A percentile compares a stretch with the other conserved stretches of the same genome.
These are phyloP conservation scores for Salicornia ramosissima DNA, from an alignment of 148 eudicot genomes.

Conservation along the genomic window DNA sequence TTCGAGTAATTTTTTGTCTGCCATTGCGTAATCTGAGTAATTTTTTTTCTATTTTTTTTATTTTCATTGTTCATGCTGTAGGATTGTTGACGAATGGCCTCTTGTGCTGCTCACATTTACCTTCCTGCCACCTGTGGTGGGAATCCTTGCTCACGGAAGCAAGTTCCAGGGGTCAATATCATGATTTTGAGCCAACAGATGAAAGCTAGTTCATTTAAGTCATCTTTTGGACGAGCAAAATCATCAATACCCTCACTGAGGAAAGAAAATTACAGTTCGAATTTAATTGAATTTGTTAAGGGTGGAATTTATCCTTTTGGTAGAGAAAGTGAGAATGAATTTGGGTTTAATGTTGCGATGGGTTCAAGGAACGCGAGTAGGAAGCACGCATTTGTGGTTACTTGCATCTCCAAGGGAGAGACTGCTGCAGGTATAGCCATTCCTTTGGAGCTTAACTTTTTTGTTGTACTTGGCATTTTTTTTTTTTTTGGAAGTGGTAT, in stretches of 20 bases:
- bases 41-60: no score
- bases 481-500: not conserved
- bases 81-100: conserved; percentile 19
- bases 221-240: conserved; percentile 1
- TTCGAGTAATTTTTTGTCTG: no score
- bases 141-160: conserved; percentile 16
- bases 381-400: conserved; percentile 10
- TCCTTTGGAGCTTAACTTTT: not conserved
- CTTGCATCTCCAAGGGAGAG: conserved; percentile 22
- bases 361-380: not conserved
- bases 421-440: conserved; percentile 15
- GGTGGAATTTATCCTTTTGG: conserved; percentile 7
- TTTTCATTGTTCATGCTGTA: not conserved
- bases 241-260: not conserved
- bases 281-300: not conserved
- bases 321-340: not conserved
- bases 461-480: not conserved
- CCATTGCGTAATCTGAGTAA: no score
- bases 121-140: conserved; percentile 11
- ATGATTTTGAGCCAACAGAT: conserved; percentile 15
- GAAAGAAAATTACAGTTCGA: not conserved
- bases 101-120: conserved; percentile 18
- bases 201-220: conserved; percentile 6
- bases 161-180: conserved; percentile 7
- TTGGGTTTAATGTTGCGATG: conserved; percentile 12